A percentile compares a stretch with the other conserved stretches of the same genome.
Conservation (phyloP, 2,329 filamentous ascomycete genomes). For the Stemphylium vesicarium region DNA sequence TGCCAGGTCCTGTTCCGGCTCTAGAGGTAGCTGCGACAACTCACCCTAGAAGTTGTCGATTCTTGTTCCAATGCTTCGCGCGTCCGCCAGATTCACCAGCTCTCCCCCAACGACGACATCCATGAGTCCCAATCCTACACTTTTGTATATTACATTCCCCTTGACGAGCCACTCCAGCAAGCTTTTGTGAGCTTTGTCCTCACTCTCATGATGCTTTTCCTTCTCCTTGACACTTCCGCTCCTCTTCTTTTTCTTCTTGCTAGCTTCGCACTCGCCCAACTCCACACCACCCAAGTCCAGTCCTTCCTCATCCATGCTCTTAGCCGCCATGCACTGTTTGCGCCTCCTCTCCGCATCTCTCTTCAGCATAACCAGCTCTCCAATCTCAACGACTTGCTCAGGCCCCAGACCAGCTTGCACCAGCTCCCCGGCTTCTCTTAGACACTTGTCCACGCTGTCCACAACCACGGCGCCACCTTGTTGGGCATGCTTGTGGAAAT, state of each 20-base stretch:
- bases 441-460: conserved; percentile 75
- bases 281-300: conserved; percentile 76
- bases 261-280: conserved; percentile 69
- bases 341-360: conserved; percentile 55
- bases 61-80: conserved; percentile 61
- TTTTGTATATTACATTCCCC: conserved; percentile 73
- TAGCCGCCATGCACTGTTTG: conserved; percentile 38
- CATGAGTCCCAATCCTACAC: conserved; percentile 72
- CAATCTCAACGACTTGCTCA: conserved; percentile 82
- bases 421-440: conserved; percentile 86
- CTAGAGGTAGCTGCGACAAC: conserved; percentile 1
- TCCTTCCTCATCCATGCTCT: conserved; percentile 68
- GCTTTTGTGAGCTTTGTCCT: conserved; percentile 45
- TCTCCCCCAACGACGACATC: conserved; percentile 69
- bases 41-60: conserved; percentile 55
- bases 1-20: background rate
- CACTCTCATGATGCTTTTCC: conserved; percentile 24
- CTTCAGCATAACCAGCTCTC: conserved; percentile 75
- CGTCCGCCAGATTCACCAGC: conserved; percentile 62
- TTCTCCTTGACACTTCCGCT: conserved; percentile 59
- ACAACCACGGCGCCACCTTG: conserved; percentile 67
- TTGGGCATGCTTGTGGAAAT: conserved; percentile 69
- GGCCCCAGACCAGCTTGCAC: conserved; percentile 76
- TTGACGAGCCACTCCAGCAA: conserved; percentile 65
- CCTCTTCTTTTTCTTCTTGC: conserved; percentile 59